A percentile compares a stretch with the other conserved stretches of the same genome.
These are phyloP conservation scores for Senna tora DNA, from an alignment of 306 rosid species.

Conservation along the genomic window DNA sequence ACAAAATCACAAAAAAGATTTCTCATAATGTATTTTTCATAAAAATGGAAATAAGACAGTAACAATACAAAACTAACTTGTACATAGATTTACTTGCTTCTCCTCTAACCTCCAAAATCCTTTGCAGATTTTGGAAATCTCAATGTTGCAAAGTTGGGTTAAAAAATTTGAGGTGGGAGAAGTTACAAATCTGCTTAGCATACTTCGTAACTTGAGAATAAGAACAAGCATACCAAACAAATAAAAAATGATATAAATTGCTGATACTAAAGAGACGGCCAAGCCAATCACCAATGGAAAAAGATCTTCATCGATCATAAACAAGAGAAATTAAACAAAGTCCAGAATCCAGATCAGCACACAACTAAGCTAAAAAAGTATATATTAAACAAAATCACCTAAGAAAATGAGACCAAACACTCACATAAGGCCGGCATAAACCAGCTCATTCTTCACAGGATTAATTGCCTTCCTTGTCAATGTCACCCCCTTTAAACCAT, in stretches of 20 bases:
- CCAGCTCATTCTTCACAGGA: slow-evolving; percentile 58
- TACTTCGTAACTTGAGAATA: neutral
- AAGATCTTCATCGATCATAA: slow-evolving; percentile 31
- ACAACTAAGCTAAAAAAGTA: slow-evolving; percentile 20
- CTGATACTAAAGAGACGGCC: slow-evolving; percentile 16
- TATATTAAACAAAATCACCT: slow-evolving; percentile 27
- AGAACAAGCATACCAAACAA: slow-evolving; percentile 18
- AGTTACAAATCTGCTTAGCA: slow-evolving; percentile 2
- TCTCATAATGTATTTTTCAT: too few species aligned
- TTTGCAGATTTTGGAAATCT: neutral
- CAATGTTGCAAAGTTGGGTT: neutral
- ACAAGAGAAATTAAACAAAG: slow-evolving; percentile 54
- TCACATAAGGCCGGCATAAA: slow-evolving; percentile 55
- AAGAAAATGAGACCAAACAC: slow-evolving; percentile 36
- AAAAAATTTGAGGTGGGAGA: too few species aligned
- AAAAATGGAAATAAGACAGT: too few species aligned
- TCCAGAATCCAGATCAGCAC: slow-evolving; percentile 42
- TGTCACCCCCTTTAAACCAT: slow-evolving; percentile 41
- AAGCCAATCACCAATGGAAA: slow-evolving; percentile 16
- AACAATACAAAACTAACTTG: too few species aligned
- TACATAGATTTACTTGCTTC: too few species aligned
- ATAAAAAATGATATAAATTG: neutral
- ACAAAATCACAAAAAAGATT: too few species aligned
- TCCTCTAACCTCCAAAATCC: neutral
- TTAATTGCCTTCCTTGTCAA: slow-evolving; percentile 56